phyloP scores from a whole-genome alignment of 2,329 filamentous ascomycete genomes.

The Arthrobotrys entomopaga region DNA sequence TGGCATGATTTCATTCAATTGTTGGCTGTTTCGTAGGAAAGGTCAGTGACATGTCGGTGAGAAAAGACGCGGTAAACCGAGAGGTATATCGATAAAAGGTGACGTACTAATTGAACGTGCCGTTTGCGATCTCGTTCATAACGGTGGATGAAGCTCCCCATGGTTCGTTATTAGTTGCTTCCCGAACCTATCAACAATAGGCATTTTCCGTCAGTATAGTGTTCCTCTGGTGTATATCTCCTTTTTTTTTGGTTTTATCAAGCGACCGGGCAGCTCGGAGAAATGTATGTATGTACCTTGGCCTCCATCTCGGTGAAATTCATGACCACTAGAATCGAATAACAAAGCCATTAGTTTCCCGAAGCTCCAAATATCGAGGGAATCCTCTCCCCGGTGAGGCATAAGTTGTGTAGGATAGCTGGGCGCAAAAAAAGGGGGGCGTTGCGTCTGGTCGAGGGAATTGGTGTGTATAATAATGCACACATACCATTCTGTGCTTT shows the following conservation, averaged over 20 bases:
- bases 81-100: slow-evolving; percentile 9
- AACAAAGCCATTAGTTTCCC: slow-evolving; percentile 56
- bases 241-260: not conserved
- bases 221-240: not conserved
- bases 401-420: slow-evolving; percentile 15
- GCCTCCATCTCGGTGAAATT: slow-evolving; percentile 96
- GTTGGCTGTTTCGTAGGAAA: slow-evolving; percentile 71
- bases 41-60: not conserved
- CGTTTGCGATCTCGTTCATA: slow-evolving; percentile 99
- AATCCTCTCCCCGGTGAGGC: slow-evolving; percentile 35
- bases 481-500: slow-evolving; percentile 93
- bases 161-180: slow-evolving; percentile 98
- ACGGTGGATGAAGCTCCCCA: slow-evolving; percentile 86
- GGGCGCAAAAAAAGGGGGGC: slow-evolving; percentile 26
- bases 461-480: slow-evolving; percentile 19
- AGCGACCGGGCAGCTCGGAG: no score
- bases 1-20: slow-evolving; percentile 99
- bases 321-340: slow-evolving; percentile 78
- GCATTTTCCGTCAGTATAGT: slow-evolving; percentile 23
- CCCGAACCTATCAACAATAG: slow-evolving; percentile 74
- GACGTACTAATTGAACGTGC: slow-evolving; percentile 95
- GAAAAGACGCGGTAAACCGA: no score
- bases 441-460: slow-evolving; percentile 4
- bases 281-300: slow-evolving; percentile 65
- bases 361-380: slow-evolving; percentile 44